Base-by-base conservation (phyloP, 768 basidiomycete species). In the Neoboletus magnificus region DNA sequence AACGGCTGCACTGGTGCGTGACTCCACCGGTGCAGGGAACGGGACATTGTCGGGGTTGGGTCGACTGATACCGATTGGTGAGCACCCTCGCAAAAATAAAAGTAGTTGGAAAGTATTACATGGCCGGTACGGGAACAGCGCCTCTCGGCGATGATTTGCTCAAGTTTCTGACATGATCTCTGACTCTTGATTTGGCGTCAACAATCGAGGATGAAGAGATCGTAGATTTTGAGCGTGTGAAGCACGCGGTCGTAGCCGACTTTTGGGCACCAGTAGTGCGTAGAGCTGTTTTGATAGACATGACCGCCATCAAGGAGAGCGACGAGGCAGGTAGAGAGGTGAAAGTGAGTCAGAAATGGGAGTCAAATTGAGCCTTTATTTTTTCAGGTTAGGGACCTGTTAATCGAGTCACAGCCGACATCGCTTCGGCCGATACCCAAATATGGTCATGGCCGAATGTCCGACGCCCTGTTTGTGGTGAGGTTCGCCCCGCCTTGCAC, bases 151-250 rank as follows among this genome's bases (percentile, higher is more conserved):
- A 81, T 13, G 87, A 80, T 57, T 85, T 83, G 68, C 87, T 89
- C 67, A 93, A 82, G 64, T 82, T 77, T 63, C 92, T 77, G 10
- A 84, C 86, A 74, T 88, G 85, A 63, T 91, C 89, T 63, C 82
- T 76, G 49, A 93, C 87, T 73, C 90, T 83, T 48, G 83, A 82
- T 76, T 89, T 91, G 41, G 91, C 91, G 42, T 93, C 91, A 54
- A 87, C 67, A 68, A 89, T 86, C 15, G 84, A 82, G 44, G 74
- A 59, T 30, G 76, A 59, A 11, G 79, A 74, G 48, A 73, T 73
- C 9, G 83, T 83, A 1, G 84, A 84, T 57, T 76, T 75, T 48
- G 76, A 75, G 61, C 85, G 75, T 12, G 74, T 66, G 56, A 81
- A 77, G 30, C 75, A 70, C 16, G 25, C 56, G 11, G 62, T 55